These are phyloP conservation scores for Trichophyton simii DNA, from an alignment of 2,329 filamentous ascomycete species.

Conservation along the genomic window DNA sequence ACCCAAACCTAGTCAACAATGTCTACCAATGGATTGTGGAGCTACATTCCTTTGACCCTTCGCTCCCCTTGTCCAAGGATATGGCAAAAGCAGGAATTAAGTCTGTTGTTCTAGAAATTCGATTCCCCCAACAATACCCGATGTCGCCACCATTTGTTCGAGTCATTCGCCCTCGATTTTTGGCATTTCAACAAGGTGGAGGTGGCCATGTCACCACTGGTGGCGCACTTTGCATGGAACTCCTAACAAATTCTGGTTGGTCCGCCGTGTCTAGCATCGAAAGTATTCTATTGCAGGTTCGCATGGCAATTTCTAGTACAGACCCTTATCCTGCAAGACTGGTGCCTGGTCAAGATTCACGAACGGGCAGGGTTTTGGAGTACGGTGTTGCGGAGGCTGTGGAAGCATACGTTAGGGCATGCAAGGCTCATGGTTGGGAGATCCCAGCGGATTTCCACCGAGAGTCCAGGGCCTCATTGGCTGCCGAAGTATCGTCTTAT, in stretches of 20 bases:
- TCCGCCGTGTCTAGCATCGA: conserved; percentile 60
- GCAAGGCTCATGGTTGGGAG: conserved; percentile 57
- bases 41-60: conserved; percentile 64
- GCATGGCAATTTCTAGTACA: conserved; percentile 56
- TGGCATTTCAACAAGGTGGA: conserved; percentile 58
- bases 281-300: conserved; percentile 66
- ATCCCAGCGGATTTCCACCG: conserved; percentile 51
- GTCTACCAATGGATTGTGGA: conserved; percentile 89
- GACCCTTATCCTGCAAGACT: conserved; percentile 65
- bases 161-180: conserved; percentile 66
- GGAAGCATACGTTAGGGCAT: conserved; percentile 59
- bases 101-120: conserved; percentile 68
- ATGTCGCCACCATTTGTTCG: conserved; percentile 73
- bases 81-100: conserved; percentile 51
- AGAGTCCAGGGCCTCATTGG: not conserved
- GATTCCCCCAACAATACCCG: conserved; percentile 65
- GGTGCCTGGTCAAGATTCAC: conserved; percentile 18
- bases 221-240: conserved; percentile 73
- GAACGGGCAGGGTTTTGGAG: conserved; percentile 24
- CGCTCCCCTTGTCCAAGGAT: conserved; percentile 59
- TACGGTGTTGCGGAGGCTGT: conserved; percentile 62
- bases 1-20: conserved; percentile 53
- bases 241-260: conserved; percentile 77
- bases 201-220: conserved; percentile 78
- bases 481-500: not conserved